Evolutionary conservation across 2,329 filamentous ascomycete genomes (phyloP).

Genomic region (Calonectria fujianensis): DNA sequence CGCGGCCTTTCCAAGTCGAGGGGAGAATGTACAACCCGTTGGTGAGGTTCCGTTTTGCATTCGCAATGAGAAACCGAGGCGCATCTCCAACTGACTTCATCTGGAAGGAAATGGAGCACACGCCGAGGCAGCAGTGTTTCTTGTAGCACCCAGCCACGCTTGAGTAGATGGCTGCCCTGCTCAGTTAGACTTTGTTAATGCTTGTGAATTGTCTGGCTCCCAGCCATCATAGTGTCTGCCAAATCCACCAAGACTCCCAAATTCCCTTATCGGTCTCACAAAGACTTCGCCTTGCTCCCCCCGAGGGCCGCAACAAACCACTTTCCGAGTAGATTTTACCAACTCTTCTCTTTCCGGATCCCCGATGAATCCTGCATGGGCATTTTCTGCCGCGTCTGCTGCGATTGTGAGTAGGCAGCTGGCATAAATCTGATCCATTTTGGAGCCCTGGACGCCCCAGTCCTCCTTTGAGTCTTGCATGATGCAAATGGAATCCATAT

Average conservation of each 20-base stretch:
- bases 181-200: neutral
- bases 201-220: neutral
- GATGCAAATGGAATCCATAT: slow-evolving; percentile 46
- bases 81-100: slow-evolving; percentile 23
- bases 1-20: slow-evolving; percentile 17
- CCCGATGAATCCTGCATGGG: slow-evolving; percentile 31
- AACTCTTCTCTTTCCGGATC: neutral
- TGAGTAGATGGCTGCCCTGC: slow-evolving; percentile 16
- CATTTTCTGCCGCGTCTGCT: slow-evolving; percentile 34
- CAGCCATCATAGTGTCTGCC: slow-evolving; percentile 21
- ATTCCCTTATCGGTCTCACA: slow-evolving; percentile 17
- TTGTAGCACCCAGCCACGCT: slow-evolving; percentile 14
- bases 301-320: neutral
- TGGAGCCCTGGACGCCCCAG: slow-evolving; percentile 38
- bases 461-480: slow-evolving; percentile 42
- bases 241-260: slow-evolving; percentile 20
- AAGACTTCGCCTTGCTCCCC: slow-evolving; percentile 6
- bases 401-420: slow-evolving; percentile 36
- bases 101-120: slow-evolving; percentile 22
- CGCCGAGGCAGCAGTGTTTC: slow-evolving; percentile 18
- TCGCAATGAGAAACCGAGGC: slow-evolving; percentile 10
- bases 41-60: neutral
- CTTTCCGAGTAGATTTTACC: neutral
- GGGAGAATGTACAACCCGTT: slow-evolving; percentile 4
- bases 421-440: slow-evolving; percentile 45